Percentiles rank a stretch among this genome's conserved stretches.
phyloP scores from a whole-genome alignment of 306 rosid genomes.

The Echinosophora koreensis region DNA sequence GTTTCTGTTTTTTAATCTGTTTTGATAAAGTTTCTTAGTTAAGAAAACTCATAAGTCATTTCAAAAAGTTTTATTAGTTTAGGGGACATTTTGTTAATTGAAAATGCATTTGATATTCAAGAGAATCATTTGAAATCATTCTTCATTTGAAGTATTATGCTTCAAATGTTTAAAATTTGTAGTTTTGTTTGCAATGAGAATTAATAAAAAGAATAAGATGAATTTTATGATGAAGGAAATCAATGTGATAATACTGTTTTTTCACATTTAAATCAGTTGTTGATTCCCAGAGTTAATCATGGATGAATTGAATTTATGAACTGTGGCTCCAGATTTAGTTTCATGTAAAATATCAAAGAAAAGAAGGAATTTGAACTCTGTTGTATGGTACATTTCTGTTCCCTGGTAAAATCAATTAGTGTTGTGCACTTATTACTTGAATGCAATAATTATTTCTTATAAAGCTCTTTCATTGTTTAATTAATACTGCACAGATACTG shows the following conservation, averaged over 20 bases:
- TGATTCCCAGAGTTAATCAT: too few species aligned
- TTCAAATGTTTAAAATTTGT: neutral
- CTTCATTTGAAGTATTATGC: constrained; percentile 4
- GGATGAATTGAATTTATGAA: neutral
- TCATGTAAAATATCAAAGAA: too few species aligned
- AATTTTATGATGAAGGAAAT: constrained; percentile 1
- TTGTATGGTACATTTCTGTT: neutral
- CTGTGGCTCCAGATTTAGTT: neutral
- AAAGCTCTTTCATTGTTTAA: neutral
- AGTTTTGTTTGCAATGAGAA: neutral
- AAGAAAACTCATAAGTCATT: neutral
- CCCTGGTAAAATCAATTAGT: neutral
- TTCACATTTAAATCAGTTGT: neutral
- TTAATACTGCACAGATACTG: neutral
- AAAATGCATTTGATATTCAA: constrained; percentile 20
- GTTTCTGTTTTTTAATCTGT: neutral
- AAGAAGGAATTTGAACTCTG: neutral
- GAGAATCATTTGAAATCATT: neutral
- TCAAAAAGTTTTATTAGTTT: neutral
- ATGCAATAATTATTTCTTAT: neutral
- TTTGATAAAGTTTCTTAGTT: constrained; percentile 11
- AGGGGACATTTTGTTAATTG: neutral
- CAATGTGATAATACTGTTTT: constrained; percentile 4
- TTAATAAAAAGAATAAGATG: neutral
- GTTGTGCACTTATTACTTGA: neutral